Evolutionary conservation across 2,329 filamentous ascomycete genomes (phyloP).

Genomic region (Paraphoma sp.): DNA sequence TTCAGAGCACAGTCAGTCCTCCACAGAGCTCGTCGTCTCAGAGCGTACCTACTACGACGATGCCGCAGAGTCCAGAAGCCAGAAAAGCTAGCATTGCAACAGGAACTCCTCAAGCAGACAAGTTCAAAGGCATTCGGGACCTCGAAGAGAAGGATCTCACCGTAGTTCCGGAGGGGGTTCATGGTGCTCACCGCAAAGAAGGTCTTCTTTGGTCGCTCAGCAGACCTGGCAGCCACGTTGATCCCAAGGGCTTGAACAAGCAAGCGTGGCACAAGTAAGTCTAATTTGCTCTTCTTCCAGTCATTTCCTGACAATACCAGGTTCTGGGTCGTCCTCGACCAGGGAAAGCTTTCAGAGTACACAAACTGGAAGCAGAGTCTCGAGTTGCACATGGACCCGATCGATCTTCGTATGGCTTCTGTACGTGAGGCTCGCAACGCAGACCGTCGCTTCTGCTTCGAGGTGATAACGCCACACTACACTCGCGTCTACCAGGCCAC

Average conservation of each 20-base stretch:
- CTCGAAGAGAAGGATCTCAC: conserved; percentile 77
- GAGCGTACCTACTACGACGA: conserved; percentile 30
- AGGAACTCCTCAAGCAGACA: conserved; percentile 55
- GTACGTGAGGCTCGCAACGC: conserved; percentile 94
- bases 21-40: conserved; percentile 32
- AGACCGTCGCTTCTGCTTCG: conserved; percentile 95
- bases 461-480: conserved; percentile 95
- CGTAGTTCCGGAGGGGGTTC: conserved; percentile 56
- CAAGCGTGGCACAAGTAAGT: conserved; percentile 98
- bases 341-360: conserved; percentile 96
- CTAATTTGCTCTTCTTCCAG: neutral
- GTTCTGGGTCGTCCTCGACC: conserved; percentile 98
- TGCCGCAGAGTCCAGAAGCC: conserved; percentile 39
- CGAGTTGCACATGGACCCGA: conserved; percentile 96
- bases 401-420: conserved; percentile 95
- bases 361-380: conserved; percentile 99
- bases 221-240: conserved; percentile 89
- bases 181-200: conserved; percentile 81
- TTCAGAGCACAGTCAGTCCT: conserved; percentile 43
- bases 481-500: conserved; percentile 97
- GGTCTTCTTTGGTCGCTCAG: conserved; percentile 94
- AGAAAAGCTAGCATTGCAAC: conserved; percentile 30
- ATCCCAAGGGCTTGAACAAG: conserved; percentile 94
- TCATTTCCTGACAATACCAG: conserved; percentile 57
- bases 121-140: conserved; percentile 91